Base-by-base conservation (phyloP, 768 basidiomycete species). In the Porpolomopsis calyptriformis region DNA sequence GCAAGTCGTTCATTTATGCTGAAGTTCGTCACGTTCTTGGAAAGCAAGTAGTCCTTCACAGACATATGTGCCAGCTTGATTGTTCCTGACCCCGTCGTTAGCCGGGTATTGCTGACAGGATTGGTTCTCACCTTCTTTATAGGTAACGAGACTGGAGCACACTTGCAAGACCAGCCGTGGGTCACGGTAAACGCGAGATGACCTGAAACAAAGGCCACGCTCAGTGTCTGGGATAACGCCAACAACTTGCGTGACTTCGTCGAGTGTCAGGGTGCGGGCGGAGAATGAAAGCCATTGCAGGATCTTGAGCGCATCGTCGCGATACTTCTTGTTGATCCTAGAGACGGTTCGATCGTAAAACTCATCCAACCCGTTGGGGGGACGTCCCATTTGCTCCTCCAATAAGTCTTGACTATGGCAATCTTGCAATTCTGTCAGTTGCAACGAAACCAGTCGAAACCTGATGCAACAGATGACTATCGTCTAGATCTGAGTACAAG, bases 401-500 rank as follows among this genome's bases (percentile, higher is more conserved):
- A 60, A 36, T 14, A 48, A 48, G 1, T 33, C 33, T 20, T 45
- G 27, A 31, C 33, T 50, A 20, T 40, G 45, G 36, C 55, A 58
- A 6, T 35, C 11, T 2, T 38, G 41, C 4, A 61, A 43, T 35
- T 48, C 37, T n/a, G 45, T 49, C 18, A 61, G 25, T 39, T 60
- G 59, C 26, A 53, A 56, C 2, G 44, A 16, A n/a, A 59, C 52
- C 47, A 54, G 55, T 9, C 52, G 50, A 46, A 57, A 60, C 48
- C 60, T 61, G 26, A 35, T 29, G 11, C 22, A 29, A 23, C 25
- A 4, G 24, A 22, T n/a, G n/a, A n/a, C n/a, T n/a, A n/a, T n/a
- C 37, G 11, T 20, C 12, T 16, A n/a, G 20, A 40, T 27, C 22
- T 25, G 33, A 45, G 37, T 36, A 40, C 18, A 16, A 12, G 8